Conservation (phyloP, 2,329 filamentous ascomycete species). For the Zalaria obscura region DNA sequence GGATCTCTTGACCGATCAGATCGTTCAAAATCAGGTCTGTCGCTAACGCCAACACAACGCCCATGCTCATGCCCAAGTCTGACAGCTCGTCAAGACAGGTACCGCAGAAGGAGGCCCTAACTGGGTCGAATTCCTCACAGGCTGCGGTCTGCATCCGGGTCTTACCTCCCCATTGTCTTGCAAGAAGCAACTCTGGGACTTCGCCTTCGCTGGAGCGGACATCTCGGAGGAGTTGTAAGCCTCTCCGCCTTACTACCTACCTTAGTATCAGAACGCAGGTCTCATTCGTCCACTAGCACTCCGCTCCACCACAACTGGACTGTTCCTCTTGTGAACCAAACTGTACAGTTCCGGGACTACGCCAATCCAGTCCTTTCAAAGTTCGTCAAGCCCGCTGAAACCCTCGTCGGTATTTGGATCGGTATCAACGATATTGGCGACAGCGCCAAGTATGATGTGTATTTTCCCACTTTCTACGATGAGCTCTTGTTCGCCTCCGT, state of each 20-base stretch:
- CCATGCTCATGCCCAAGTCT: background rate
- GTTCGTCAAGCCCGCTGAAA: constrained; percentile 19
- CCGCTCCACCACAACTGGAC: constrained; percentile 38
- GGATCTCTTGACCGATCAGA: constrained; percentile 31
- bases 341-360: constrained; percentile 33
- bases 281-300: constrained; percentile 18
- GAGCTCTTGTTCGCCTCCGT: constrained; percentile 29
- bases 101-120: constrained; percentile 40
- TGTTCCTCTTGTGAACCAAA: constrained; percentile 35
- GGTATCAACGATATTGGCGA: constrained; percentile 43
- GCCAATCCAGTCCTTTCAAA: constrained; percentile 25
- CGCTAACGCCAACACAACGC: background rate
- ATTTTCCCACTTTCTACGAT: constrained; percentile 32
- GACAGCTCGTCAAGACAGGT: constrained; percentile 16
- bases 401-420: constrained; percentile 39
- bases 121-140: constrained; percentile 40
- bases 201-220: constrained; percentile 41
- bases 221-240: constrained; percentile 27
- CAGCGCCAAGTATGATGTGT: constrained; percentile 25
- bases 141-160: constrained; percentile 32
- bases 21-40: constrained; percentile 32
- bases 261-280: background rate
- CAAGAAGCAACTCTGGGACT: constrained; percentile 38
- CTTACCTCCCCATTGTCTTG: constrained; percentile 30
- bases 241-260: background rate